Evolutionary conservation across 2,329 filamentous ascomycete species (phyloP).

Genomic region (Colletotrichum shisoi): DNA sequence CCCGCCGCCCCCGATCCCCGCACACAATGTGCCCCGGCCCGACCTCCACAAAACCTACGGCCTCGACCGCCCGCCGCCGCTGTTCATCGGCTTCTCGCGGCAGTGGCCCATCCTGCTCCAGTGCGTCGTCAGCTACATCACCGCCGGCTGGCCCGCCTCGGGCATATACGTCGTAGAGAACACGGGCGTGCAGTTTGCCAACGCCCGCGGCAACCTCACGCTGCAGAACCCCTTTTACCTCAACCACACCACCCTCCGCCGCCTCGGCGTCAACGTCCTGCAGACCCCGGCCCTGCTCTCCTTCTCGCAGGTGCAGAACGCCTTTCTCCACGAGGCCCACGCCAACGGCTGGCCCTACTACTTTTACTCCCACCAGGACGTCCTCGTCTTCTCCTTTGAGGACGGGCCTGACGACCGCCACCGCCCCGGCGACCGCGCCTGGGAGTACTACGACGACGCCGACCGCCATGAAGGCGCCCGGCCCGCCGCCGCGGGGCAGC

Average conservation of each 20-base stretch:
- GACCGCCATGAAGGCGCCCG: conserved; percentile 33
- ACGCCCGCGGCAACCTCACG: conserved; percentile 56
- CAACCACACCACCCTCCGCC: conserved; percentile 58
- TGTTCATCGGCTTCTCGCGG: conserved; percentile 67
- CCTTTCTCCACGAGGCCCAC: conserved; percentile 58
- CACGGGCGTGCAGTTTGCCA: conserved; percentile 64
- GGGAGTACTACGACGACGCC: conserved; percentile 39
- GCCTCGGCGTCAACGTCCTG: conserved; percentile 62
- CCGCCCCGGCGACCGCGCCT: conserved; percentile 38
- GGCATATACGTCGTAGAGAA: conserved; percentile 69
- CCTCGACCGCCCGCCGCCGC: conserved; percentile 54
- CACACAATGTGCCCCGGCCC: conserved; percentile 54
- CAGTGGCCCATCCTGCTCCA: conserved; percentile 65
- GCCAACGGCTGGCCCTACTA: conserved; percentile 57
- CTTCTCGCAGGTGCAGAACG: conserved; percentile 66
- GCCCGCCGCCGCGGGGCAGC: conserved; percentile 45
- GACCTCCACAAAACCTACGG: conserved; percentile 52
- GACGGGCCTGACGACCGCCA: conserved; percentile 39
- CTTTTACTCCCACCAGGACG: conserved; percentile 67
- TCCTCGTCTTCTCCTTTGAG: conserved; percentile 55
- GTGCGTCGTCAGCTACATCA: conserved; percentile 64
- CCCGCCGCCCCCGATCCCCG: conserved; percentile 52
- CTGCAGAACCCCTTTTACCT: conserved; percentile 66
- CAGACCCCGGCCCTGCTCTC: conserved; percentile 60
- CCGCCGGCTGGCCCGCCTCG: conserved; percentile 64